phyloP scores from a whole-genome alignment of 1,139 yeast species.

The Meyerozyma elateridarum region DNA sequence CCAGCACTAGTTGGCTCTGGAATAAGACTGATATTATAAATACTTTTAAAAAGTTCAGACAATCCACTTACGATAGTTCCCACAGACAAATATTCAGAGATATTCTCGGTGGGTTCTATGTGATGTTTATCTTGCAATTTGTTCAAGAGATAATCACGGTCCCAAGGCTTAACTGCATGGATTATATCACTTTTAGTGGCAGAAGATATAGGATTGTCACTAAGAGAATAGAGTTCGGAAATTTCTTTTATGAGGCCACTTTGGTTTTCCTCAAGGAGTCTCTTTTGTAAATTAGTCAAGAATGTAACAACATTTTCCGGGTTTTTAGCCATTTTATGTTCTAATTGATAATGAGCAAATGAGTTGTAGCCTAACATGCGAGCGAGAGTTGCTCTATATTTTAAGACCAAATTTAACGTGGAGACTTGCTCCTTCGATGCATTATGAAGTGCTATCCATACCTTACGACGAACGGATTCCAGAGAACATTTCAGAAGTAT shows the following conservation, averaged over 20 bases:
- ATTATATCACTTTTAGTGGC: slow-evolving; percentile 27
- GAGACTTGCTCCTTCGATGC: slow-evolving; percentile 55
- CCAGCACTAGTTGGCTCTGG: slow-evolving; percentile 64
- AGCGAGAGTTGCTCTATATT: slow-evolving; percentile 69
- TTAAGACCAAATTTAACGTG: slow-evolving; percentile 54
- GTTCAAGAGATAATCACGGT: slow-evolving; percentile 62
- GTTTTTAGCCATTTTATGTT: slow-evolving; percentile 83
- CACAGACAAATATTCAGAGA: slow-evolving; percentile 67
- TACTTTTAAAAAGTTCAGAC: slow-evolving; percentile 58
- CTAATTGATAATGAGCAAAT: slow-evolving; percentile 76
- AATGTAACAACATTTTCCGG: slow-evolving; percentile 76
- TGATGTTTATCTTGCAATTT: slow-evolving; percentile 13
- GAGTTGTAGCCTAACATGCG: slow-evolving; percentile 66
- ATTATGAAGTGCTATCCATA: slow-evolving; percentile 74
- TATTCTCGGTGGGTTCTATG: slow-evolving; percentile 24
- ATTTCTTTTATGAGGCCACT: slow-evolving; percentile 61
- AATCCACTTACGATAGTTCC: slow-evolving; percentile 87
- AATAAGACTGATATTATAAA: slow-evolving; percentile 72
- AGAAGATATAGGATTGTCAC: neutral
- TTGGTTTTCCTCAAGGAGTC: slow-evolving; percentile 26
- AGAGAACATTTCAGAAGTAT: slow-evolving; percentile 58
- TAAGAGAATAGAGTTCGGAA: slow-evolving; percentile 26
- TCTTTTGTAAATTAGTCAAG: slow-evolving; percentile 50
- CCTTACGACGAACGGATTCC: slow-evolving; percentile 53
- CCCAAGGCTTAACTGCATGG: slow-evolving; percentile 76